Evolutionary conservation across 2,329 filamentous ascomycete genomes (phyloP), one percentile per base, ranked within the genome.

Genomic region (Dendryphion nanum): DNA sequence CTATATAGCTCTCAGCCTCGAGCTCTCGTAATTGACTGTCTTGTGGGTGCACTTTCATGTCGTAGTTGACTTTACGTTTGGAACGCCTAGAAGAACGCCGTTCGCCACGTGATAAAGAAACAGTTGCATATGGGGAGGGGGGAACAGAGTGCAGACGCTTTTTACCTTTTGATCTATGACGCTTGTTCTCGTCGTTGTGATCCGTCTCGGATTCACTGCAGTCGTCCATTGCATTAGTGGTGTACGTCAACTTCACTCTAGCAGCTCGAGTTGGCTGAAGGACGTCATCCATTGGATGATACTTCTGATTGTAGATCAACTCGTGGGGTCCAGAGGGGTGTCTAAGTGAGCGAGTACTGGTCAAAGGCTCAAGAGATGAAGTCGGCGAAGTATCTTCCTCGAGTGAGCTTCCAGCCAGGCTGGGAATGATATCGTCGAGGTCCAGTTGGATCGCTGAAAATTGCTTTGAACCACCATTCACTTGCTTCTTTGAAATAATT

Each of bases 281-380:
- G 30, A 40, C 33, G 7, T 63, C 59, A 28, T 64, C 61, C 50
- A 64, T 54, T 3, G 59, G 61, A 37, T 64, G 61, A 26, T 61
- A 64, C 37, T 51, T 58, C 16, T 57, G 42, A 23, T 63, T 53
- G 38, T 63, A 63, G 5, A 44, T 30, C 4, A 62, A 50, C 21
- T 51, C 49, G n/a, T n/a, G n/a, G n/a, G n/a, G n/a, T n/a, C n/a
- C n/a, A n/a, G n/a, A n/a, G n/a, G n/a, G n/a, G n/a, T n/a, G n/a
- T n/a, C n/a, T n/a, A n/a, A n/a, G n/a, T n/a, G n/a, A n/a, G n/a
- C n/a, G n/a, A n/a, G n/a, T n/a, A n/a, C n/a, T n/a, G n/a, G n/a
- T n/a, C n/a, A n/a, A n/a, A n/a, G n/a, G n/a, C n/a, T n/a, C n/a
- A n/a, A n/a, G n/a, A n/a, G n/a, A n/a, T n/a, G n/a, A n/a, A n/a